Conservation (phyloP, 2,329 filamentous ascomycete species). For the Metarhizium album region DNA sequence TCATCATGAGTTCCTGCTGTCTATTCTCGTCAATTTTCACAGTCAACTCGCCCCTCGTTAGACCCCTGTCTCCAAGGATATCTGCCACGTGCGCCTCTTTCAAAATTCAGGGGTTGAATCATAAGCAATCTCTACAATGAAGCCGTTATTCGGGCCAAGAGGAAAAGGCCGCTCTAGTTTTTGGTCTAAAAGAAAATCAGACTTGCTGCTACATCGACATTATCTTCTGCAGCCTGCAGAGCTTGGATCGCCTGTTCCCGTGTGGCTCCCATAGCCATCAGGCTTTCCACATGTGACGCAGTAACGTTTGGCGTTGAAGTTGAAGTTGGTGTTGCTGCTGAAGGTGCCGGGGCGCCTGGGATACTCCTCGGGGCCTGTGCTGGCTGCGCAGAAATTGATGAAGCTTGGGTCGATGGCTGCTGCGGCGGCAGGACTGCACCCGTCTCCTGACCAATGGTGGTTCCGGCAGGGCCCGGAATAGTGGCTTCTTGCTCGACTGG, state of each 20-base stretch:
- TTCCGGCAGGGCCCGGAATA: conserved; percentile 77
- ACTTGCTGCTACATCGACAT: conserved; percentile 53
- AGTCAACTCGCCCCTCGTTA: background rate
- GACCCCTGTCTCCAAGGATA: background rate
- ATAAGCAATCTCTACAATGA: background rate
- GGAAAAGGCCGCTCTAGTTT: background rate
- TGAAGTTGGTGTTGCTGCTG: conserved; percentile 11
- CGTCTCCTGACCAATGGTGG: conserved; percentile 71
- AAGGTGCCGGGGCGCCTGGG: conserved; percentile 16
- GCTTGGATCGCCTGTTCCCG: conserved; percentile 68
- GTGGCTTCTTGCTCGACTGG: conserved; percentile 70
- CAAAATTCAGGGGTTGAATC: background rate
- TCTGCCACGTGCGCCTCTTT: background rate
- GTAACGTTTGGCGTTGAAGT: conserved; percentile 27
- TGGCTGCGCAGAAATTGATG: conserved; percentile 9
- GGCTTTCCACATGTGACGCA: conserved; percentile 61
- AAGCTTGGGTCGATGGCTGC: conserved; percentile 11
- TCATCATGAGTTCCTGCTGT: background rate
- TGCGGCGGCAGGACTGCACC: conserved; percentile 52
- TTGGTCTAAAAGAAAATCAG: conserved; percentile 11
- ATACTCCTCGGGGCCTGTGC: conserved; percentile 11
- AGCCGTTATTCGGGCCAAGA: background rate
- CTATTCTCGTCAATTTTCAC: background rate
- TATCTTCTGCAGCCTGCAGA: conserved; percentile 70
- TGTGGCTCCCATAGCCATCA: conserved; percentile 68